phyloP scores from a whole-genome alignment of 441 rosid species.

The Gossypium gossypioides region DNA sequence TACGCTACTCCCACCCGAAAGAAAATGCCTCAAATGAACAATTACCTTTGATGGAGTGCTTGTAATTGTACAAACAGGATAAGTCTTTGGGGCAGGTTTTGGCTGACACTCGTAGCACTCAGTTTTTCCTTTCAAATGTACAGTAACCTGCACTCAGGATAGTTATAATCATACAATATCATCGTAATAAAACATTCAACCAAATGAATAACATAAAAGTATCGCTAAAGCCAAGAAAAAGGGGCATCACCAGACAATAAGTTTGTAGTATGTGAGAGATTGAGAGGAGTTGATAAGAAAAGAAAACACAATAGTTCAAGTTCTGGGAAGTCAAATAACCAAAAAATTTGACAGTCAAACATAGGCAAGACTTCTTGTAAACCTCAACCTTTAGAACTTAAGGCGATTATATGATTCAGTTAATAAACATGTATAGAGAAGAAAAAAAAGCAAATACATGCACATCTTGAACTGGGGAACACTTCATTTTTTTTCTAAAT shows the following conservation, averaged over 20 bases:
- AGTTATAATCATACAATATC: not conserved
- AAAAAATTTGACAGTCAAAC: not conserved
- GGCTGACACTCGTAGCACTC: conserved; percentile 96
- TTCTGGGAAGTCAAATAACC: not conserved
- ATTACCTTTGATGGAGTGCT: conserved; percentile 94
- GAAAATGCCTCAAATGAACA: not conserved
- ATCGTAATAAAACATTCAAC: conserved; percentile 9
- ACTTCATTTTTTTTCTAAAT: not conserved
- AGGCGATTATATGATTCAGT: not conserved
- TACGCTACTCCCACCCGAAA: not conserved
- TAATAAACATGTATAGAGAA: not conserved
- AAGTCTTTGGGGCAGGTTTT: conserved; percentile 89
- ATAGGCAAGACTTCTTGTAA: not conserved
- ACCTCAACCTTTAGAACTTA: not conserved
- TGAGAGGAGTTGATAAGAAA: not conserved
- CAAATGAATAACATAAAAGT: not conserved
- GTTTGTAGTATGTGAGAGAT: not conserved
- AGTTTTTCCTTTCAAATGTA: conserved; percentile 82
- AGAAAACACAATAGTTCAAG: not conserved
- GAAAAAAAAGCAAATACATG: not conserved
- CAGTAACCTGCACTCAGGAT: conserved; percentile 55
- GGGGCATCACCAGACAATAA: not conserved
- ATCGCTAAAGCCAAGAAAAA: not conserved
- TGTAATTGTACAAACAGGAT: conserved; percentile 96
- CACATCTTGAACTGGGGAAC: not conserved